Evolutionary conservation across 768 basidiomycete genomes (phyloP).

Genomic region (Termitomyces sp.): DNA sequence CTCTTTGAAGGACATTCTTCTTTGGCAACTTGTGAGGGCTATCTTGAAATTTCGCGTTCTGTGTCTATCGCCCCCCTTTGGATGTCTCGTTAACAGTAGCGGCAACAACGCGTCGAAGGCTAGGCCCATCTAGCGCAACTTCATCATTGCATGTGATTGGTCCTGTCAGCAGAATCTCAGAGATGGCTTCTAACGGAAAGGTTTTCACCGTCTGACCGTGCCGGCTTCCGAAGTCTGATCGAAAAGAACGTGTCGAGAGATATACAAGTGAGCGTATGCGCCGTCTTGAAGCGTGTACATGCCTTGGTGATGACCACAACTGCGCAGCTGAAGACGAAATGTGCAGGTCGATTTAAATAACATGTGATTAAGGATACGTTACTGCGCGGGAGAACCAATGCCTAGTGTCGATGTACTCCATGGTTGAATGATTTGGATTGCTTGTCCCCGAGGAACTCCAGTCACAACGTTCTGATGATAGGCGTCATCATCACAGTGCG

Average conservation of each 20-base stretch:
- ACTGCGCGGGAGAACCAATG: slow-evolving; percentile 4
- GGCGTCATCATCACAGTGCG: background rate
- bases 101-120: slow-evolving; percentile 4
- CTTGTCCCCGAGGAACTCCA: slow-evolving; percentile 9
- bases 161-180: slow-evolving; percentile 6
- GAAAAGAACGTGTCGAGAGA: too few species aligned
- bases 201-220: background rate
- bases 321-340: too few species aligned
- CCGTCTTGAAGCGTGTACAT: background rate
- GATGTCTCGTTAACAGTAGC: background rate
- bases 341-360: background rate
- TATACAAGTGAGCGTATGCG: background rate
- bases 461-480: background rate
- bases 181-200: slow-evolving; percentile 4
- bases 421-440: background rate
- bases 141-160: slow-evolving; percentile 5
- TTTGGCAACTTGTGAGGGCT: too few species aligned
- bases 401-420: slow-evolving; percentile 1
- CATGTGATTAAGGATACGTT: background rate
- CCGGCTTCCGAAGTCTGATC: background rate
- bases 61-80: background rate
- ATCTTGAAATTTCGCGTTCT: background rate
- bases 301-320: too few species aligned
- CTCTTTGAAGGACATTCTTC: too few species aligned
- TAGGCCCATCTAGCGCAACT: background rate